phyloP scores from a whole-genome alignment of 164 flowering plant species.

The Cinnamomum chago region DNA sequence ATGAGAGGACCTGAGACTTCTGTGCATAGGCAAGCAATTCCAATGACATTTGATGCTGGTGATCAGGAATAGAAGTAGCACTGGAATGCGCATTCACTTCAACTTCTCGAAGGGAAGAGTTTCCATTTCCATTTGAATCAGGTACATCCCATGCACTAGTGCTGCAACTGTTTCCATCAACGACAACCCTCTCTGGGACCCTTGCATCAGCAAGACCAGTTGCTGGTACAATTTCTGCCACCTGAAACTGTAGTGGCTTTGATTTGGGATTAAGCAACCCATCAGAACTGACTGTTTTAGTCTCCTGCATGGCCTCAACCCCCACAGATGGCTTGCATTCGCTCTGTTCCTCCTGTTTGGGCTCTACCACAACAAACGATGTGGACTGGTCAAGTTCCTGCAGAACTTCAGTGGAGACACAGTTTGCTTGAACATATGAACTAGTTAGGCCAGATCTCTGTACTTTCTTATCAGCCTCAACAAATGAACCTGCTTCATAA shows the following conservation, averaged over 20 bases:
- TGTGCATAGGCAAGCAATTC: constrained; percentile 18
- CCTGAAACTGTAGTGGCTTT: not conserved
- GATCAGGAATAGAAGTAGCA: constrained; percentile 14
- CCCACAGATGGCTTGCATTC: constrained; percentile 3
- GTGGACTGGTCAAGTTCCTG: constrained; percentile 2
- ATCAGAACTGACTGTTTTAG: no score
- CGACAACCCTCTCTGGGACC: not conserved
- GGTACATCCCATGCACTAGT: constrained; percentile 4
- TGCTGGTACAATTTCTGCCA: constrained; percentile 8
- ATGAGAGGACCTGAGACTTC: constrained; percentile 20
- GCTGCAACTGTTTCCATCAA: not conserved
- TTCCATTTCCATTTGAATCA: constrained; percentile 15
- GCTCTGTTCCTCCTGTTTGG: not conserved
- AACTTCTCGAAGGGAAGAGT: not conserved
- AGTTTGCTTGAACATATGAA: not conserved
- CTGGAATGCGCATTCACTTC: constrained; percentile 17
- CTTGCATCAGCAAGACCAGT: not conserved
- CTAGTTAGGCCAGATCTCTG: not conserved
- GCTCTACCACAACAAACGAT: constrained; percentile 10
- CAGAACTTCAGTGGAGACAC: constrained; percentile 13
- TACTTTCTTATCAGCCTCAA: constrained; percentile 12
- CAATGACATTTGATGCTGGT: constrained; percentile 11
- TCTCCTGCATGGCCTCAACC: constrained; percentile 5
- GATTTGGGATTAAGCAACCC: not conserved
- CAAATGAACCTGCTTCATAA: constrained; percentile 3